phyloP scores from a whole-genome alignment of 106 monocot genomes.

The Phalaenopsis aphrodite region DNA sequence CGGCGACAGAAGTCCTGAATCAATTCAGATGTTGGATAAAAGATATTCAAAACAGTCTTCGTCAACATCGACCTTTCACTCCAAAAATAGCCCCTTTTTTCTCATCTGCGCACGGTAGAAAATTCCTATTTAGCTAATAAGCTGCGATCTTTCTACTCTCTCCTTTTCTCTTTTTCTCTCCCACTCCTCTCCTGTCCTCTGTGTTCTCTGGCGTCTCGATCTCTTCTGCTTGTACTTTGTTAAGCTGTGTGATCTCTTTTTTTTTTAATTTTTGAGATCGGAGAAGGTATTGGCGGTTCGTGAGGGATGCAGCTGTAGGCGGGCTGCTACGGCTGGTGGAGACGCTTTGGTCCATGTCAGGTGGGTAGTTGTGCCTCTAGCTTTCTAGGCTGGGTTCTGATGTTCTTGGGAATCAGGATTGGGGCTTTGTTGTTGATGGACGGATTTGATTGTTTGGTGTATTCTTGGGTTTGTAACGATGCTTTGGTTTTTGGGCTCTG shows the following conservation, averaged over 20 bases:
- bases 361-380: not conserved
- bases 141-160: not conserved
- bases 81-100: not conserved
- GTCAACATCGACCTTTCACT: not conserved
- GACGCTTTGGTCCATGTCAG: not conserved
- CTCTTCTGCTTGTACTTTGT: slow-evolving; percentile 1
- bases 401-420: not conserved
- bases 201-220: not conserved
- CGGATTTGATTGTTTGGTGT: not conserved
- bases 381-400: not conserved
- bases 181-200: not conserved
- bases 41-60: not conserved
- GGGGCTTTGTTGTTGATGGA: not conserved
- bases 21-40: not conserved
- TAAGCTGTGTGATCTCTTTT: not conserved
- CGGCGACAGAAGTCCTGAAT: not conserved
- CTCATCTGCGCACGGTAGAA: not conserved
- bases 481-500: not conserved
- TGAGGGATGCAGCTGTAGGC: slow-evolving; percentile 2
- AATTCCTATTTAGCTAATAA: not conserved
- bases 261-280: not conserved
- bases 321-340: slow-evolving; percentile 3
- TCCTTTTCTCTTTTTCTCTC: not conserved
- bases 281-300: not conserved
- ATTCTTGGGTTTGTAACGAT: not conserved